A percentile compares a stretch with the other conserved stretches of the same genome.
Evolutionary conservation across 177 flowering plant species (phyloP).

Genomic region (Tripterygium wilfordii): DNA sequence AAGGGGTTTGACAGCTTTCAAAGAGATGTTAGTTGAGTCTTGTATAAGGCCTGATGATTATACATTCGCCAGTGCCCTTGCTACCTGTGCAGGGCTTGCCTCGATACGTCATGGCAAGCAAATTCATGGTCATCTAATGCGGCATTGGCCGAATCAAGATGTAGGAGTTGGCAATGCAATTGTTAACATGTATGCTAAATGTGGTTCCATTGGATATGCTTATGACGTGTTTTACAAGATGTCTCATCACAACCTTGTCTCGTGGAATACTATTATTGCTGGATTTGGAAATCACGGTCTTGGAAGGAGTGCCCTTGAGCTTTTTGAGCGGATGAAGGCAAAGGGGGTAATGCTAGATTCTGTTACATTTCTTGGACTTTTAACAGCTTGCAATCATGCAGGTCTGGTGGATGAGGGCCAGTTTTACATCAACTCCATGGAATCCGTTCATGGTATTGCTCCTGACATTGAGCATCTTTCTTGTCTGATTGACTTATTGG

Average conservation of each 20-base stretch:
- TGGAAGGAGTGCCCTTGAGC: slow-evolving; percentile 36
- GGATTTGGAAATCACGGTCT: slow-evolving; percentile 64
- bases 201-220: slow-evolving; percentile 53
- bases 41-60: slow-evolving; percentile 43
- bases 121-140: slow-evolving; percentile 52
- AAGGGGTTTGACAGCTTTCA: slow-evolving; percentile 40
- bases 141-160: slow-evolving; percentile 38
- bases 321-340: slow-evolving; percentile 52
- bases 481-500: slow-evolving; percentile 70
- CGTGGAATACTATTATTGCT: slow-evolving; percentile 73
- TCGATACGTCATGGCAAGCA: slow-evolving; percentile 51
- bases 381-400: slow-evolving; percentile 67
- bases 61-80: slow-evolving; percentile 54
- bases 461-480: slow-evolving; percentile 65
- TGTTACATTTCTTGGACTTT: slow-evolving; percentile 55
- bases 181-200: slow-evolving; percentile 80
- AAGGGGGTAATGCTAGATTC: slow-evolving; percentile 48
- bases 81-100: slow-evolving; percentile 58
- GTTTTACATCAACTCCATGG: slow-evolving; percentile 44
- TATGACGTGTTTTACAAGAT: slow-evolving; percentile 32
- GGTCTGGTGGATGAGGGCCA: slow-evolving; percentile 62
- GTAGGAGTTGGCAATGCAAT: slow-evolving; percentile 63
- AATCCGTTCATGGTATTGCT: slow-evolving; percentile 32
- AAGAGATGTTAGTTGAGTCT: slow-evolving; percentile 28
- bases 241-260: slow-evolving; percentile 39